These are phyloP conservation scores for Wallacemonas sp. DNA, from an alignment of 208 protist species.

Conservation along the genomic window DNA sequence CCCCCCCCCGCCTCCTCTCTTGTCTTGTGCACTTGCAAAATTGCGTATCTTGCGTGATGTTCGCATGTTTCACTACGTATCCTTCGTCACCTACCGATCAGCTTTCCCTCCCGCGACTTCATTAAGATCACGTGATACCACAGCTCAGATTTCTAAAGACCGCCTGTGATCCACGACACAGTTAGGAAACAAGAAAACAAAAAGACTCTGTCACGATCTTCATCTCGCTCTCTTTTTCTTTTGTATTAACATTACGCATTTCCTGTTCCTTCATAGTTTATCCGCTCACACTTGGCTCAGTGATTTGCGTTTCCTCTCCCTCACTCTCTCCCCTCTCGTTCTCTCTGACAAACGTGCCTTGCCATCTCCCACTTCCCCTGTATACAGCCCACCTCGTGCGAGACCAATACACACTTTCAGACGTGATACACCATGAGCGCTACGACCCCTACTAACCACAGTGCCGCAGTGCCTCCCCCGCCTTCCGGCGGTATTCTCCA, in stretches of 20 bases:
- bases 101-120: neutral
- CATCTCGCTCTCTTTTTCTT: neutral
- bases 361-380: neutral
- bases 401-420: no score
- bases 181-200: neutral
- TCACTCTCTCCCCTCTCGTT: neutral
- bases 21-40: no score
- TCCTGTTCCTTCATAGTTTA: neutral
- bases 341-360: no score
- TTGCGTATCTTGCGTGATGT: no score
- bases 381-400: no score
- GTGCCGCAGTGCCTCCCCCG: conserved; percentile 8
- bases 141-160: neutral
- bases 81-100: no score
- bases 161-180: conserved; percentile 15
- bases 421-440: conserved; percentile 13
- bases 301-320: no score
- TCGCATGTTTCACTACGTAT: no score
- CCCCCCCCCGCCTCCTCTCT: neutral
- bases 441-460: conserved; percentile 3
- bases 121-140: neutral
- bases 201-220: neutral
- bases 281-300: no score
- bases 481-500: conserved; percentile 32
- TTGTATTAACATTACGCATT: neutral